phyloP scores from a whole-genome alignment of 305 asterid genomes.

The Fraxinus floribunda region DNA sequence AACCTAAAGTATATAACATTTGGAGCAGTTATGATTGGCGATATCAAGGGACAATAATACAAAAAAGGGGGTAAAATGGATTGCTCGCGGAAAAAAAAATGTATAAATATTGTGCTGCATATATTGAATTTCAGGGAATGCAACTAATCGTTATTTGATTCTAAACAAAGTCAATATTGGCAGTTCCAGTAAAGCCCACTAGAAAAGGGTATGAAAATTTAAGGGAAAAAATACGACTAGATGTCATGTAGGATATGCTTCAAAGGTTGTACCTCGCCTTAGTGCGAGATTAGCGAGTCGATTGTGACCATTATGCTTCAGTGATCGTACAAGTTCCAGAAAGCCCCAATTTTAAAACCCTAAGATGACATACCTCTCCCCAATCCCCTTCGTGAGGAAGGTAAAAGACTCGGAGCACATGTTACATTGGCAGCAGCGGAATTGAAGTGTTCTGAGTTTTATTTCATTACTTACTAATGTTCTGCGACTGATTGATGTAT shows the following conservation, averaged over 20 bases:
- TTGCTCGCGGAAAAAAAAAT: background rate
- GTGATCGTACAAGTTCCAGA: background rate
- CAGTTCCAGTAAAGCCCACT: constrained; percentile 3
- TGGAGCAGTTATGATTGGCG: background rate
- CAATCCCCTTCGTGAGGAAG: background rate
- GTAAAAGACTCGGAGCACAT: constrained; percentile 14
- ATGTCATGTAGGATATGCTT: background rate
- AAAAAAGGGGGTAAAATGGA: background rate
- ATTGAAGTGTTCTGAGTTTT: background rate
- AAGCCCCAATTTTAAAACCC: background rate
- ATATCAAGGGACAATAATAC: background rate
- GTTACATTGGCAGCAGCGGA: constrained; percentile 4
- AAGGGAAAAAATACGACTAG: background rate
- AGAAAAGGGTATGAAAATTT: background rate
- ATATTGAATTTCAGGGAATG: background rate
- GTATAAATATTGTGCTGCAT: background rate
- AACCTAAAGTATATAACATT: background rate
- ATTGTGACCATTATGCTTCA: background rate
- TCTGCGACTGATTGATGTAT: constrained; percentile 48
- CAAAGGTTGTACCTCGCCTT: background rate
- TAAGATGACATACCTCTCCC: background rate
- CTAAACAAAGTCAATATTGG: background rate
- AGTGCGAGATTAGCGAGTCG: background rate
- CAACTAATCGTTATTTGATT: background rate
- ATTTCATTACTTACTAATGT: constrained; percentile 47